phyloP scores from a whole-genome alignment of 2,329 filamentous ascomycete genomes.

The Rutstroemia sp. region DNA sequence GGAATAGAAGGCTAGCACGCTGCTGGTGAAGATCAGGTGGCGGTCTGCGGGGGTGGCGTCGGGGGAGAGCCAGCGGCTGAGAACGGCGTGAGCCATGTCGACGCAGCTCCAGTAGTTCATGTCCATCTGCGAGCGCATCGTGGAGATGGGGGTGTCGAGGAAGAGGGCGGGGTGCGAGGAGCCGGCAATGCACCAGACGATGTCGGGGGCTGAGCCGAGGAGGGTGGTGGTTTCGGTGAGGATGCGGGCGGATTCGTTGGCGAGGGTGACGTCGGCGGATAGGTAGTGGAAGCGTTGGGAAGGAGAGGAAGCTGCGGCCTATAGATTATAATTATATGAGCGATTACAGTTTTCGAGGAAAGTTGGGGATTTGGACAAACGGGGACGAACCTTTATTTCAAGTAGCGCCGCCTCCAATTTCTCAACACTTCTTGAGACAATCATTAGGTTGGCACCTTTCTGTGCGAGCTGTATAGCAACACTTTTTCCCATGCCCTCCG shows the following conservation, averaged over 20 bases:
- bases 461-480: slow-evolving; percentile 66
- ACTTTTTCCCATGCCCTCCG: slow-evolving; percentile 82
- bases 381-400: slow-evolving; percentile 50
- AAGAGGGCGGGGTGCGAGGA: slow-evolving; percentile 68
- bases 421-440: slow-evolving; percentile 68
- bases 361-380: slow-evolving; percentile 10
- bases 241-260: slow-evolving; percentile 62
- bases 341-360: not conserved
- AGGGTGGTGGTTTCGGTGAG: slow-evolving; percentile 66
- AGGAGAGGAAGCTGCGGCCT: slow-evolving; percentile 60
- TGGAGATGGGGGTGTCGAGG: slow-evolving; percentile 61
- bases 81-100: slow-evolving; percentile 75
- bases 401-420: slow-evolving; percentile 68
- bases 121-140: slow-evolving; percentile 75
- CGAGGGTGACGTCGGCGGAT: slow-evolving; percentile 69
- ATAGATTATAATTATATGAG: slow-evolving; percentile 8
- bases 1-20: slow-evolving; percentile 65
- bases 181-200: slow-evolving; percentile 89
- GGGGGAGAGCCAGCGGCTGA: slow-evolving; percentile 65
- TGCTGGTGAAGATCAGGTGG: slow-evolving; percentile 85
- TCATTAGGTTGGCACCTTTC: slow-evolving; percentile 80
- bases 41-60: slow-evolving; percentile 40
- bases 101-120: slow-evolving; percentile 83
- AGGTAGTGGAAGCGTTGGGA: slow-evolving; percentile 77
- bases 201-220: slow-evolving; percentile 68